Percentiles rank a stretch among this genome's conserved stretches.
phyloP scores from a whole-genome alignment of 352 stramenopile species.

The Phytophthora nicotianae region DNA sequence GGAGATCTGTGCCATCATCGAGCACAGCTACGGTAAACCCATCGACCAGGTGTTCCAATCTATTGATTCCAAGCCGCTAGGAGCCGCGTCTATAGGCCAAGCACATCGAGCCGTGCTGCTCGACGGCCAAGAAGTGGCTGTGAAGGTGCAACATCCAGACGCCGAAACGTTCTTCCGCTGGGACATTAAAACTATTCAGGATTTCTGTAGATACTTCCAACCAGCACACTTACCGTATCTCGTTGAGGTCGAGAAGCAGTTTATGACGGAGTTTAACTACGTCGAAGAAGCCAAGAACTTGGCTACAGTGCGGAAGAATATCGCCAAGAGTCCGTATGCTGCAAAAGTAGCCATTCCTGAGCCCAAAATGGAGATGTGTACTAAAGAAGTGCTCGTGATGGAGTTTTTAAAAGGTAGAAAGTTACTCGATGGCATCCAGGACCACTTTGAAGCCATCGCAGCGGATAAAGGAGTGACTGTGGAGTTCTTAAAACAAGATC shows the following conservation, averaged over 20 bases:
- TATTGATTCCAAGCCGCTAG: slow-evolving; percentile 77
- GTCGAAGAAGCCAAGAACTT: slow-evolving; percentile 92
- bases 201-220: slow-evolving; percentile 95
- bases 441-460: slow-evolving; percentile 91
- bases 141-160: slow-evolving; percentile 95
- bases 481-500: slow-evolving; percentile 80
- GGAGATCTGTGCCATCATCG: slow-evolving; percentile 80
- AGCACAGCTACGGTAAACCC: slow-evolving; percentile 68
- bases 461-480: slow-evolving; percentile 85
- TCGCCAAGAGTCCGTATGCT: slow-evolving; percentile 80
- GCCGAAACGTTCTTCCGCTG: slow-evolving; percentile 94
- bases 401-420: slow-evolving; percentile 92
- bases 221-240: slow-evolving; percentile 93
- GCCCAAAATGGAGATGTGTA: slow-evolving; percentile 90
- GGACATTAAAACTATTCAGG: slow-evolving; percentile 96
- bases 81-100: slow-evolving; percentile 84
- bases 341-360: slow-evolving; percentile 81
- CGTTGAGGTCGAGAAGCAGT: slow-evolving; percentile 97
- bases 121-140: slow-evolving; percentile 76
- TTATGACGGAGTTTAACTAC: slow-evolving; percentile 99
- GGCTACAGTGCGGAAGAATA: slow-evolving; percentile 87
- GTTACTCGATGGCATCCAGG: slow-evolving; percentile 86
- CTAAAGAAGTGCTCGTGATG: slow-evolving; percentile 96
- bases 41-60: slow-evolving; percentile 55
- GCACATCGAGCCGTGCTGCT: slow-evolving; percentile 77